Percentiles rank a stretch among this genome's conserved stretches.
Conservation (phyloP, 352 stramenopile genomes). For the Phytophthora chlamydospora region DNA sequence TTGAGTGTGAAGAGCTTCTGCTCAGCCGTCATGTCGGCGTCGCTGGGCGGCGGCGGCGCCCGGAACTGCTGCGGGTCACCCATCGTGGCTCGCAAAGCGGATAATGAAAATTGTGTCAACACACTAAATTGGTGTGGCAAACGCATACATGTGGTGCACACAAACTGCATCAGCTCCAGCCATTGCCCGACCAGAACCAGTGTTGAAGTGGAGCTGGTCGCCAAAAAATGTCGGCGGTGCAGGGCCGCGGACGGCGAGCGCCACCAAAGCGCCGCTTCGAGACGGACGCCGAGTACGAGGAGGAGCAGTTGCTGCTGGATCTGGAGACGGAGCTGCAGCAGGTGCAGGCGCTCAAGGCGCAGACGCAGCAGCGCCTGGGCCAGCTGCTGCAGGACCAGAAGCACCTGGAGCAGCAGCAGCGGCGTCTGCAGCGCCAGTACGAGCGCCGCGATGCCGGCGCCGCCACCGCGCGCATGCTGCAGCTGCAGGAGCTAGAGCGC, state of each 20-base stretch:
- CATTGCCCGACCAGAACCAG: conserved; percentile 23
- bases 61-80: conserved; percentile 2
- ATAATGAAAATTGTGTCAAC: neutral
- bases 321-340: conserved; percentile 55
- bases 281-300: conserved; percentile 43
- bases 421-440: conserved; percentile 35
- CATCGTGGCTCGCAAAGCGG: conserved; percentile 2
- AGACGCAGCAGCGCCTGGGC: conserved; percentile 44
- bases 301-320: conserved; percentile 45
- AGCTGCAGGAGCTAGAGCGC: conserved; percentile 68
- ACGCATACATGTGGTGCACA: conserved; percentile 5
- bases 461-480: conserved; percentile 60
- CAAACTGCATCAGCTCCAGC: conserved; percentile 19
- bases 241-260: conserved; percentile 4
- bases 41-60: conserved; percentile 12
- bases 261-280: conserved; percentile 22
- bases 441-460: conserved; percentile 39
- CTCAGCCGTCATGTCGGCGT: conserved; percentile 30
- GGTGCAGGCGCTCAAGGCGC: conserved; percentile 51
- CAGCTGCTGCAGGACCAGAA: conserved; percentile 50
- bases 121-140: conserved; percentile 6
- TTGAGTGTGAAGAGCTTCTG: conserved; percentile 54
- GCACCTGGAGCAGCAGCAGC: conserved; percentile 49
- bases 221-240: conserved; percentile 7
- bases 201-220: neutral